A percentile compares a stretch with the other conserved stretches of the same genome.
These are phyloP conservation scores for Saussurea involucrata DNA, from an alignment of 129 eudicot genomes.

Conservation along the genomic window DNA sequence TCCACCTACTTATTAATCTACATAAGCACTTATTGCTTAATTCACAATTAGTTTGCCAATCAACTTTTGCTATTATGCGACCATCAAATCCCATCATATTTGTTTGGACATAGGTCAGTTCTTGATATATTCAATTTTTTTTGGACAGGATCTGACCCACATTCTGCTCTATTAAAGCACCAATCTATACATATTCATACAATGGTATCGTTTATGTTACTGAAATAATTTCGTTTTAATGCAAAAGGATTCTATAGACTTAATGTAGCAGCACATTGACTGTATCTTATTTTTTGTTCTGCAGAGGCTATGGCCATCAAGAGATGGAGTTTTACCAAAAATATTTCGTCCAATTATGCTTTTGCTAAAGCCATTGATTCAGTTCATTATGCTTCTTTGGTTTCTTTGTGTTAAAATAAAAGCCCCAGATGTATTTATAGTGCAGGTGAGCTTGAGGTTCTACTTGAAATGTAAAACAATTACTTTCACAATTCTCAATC, in stretches of 20 bases:
- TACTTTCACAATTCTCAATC: neutral
- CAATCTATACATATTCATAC: slow-evolving; percentile 68
- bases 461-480: neutral
- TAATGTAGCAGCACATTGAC: neutral
- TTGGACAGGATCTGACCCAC: slow-evolving; percentile 77
- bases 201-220: slow-evolving; percentile 50
- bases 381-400: slow-evolving; percentile 84
- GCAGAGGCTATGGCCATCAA: slow-evolving; percentile 76
- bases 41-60: neutral
- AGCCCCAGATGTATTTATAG: slow-evolving; percentile 83
- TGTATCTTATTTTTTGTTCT: neutral
- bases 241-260: slow-evolving; percentile 6
- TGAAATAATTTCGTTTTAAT: neutral
- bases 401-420: slow-evolving; percentile 82
- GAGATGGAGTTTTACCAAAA: slow-evolving; percentile 43
- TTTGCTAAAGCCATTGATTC: slow-evolving; percentile 74
- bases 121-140: neutral
- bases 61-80: neutral
- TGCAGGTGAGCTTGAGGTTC: slow-evolving; percentile 58
- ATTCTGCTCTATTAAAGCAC: slow-evolving; percentile 65
- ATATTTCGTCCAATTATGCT: slow-evolving; percentile 66
- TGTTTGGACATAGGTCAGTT: neutral
- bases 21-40: neutral
- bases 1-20: neutral
- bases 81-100: neutral